Base-by-base conservation (phyloP, 1,284 basidiomycete species). In the Earliella scabrosa region DNA sequence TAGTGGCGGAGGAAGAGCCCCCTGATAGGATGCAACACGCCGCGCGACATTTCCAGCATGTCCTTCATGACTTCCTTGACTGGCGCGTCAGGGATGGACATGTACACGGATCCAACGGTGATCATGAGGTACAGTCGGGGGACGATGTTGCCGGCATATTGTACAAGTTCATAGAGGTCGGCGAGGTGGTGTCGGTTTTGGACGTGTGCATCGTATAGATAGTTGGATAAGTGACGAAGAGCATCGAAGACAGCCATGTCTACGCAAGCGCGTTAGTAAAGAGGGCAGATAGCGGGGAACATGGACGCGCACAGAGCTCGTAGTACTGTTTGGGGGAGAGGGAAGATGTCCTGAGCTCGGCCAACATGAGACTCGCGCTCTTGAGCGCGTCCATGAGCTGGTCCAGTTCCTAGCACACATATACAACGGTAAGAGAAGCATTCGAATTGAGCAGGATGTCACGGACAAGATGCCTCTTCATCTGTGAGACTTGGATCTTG, bases 51-150 rank as follows among this genome's bases (percentile, higher is more conserved):
- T 73, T 98, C 95, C 87, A 98, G 91, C 95, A 98, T 97, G 75
- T 98, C 95, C 81, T 97, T 97, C 95, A 97, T 98, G 64, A 98
- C 94, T 77, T 98, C 95, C 79, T 95, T 96, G 56, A 97, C 88
- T 6, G 95, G 95, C 7, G 95, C 94, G 54, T 97, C 95, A 2
- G 93, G 87, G 41, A 97, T 88, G 20, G 93, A 95, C 95, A 97
- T 97, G 79, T 97, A 97, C 20, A 98, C 95, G 1, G 95, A 93
- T 55, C 95, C 96, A 56, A 98, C 95, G 24, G 96, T 97, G 67
- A 98, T 97, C 95, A 97, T 97, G 68, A 97, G 90, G 75, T 98
- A 97, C 31, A 97, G 81, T 23, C 95, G 87, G 18, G 95, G 95
- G 26, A 97, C 89, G 73, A 98, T 97, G 69, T 93, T 93, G 71